A percentile compares a stretch with the other conserved stretches of the same genome.
Evolutionary conservation across 176 grass and related monocot genomes (phyloP).

Genomic region (Oropetium thomaeum): DNA sequence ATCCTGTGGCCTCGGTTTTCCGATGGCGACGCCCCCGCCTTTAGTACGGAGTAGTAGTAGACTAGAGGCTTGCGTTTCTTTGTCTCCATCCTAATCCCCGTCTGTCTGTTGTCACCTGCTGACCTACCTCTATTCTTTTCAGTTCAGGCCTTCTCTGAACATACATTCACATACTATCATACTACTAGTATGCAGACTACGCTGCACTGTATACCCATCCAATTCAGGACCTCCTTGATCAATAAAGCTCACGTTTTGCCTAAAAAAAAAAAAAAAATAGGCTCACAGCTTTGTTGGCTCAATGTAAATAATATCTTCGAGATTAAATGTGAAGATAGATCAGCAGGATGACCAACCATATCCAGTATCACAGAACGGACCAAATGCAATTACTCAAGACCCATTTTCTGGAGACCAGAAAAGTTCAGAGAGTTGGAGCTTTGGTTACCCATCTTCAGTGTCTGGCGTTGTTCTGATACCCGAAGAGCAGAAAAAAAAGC

Average conservation of each 20-base stretch:
- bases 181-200: no score
- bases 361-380: background rate
- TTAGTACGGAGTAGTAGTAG: no score
- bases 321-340: no score
- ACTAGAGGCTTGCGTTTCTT: conserved; percentile 33
- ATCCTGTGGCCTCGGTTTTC: conserved; percentile 35
- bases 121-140: background rate
- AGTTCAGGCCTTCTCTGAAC: background rate
- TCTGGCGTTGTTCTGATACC: background rate
- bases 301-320: no score
- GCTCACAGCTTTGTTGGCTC: no score
- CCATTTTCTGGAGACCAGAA: background rate
- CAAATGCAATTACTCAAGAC: background rate
- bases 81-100: background rate
- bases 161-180: background rate
- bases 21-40: conserved; percentile 36
- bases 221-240: background rate
- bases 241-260: no score
- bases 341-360: background rate
- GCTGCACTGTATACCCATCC: background rate
- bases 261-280: no score
- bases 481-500: background rate
- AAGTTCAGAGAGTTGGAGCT: no score
- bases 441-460: no score
- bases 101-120: background rate